phyloP scores from a whole-genome alignment of 1,139 yeast genomes.

The Suhomyces anneliseae region DNA sequence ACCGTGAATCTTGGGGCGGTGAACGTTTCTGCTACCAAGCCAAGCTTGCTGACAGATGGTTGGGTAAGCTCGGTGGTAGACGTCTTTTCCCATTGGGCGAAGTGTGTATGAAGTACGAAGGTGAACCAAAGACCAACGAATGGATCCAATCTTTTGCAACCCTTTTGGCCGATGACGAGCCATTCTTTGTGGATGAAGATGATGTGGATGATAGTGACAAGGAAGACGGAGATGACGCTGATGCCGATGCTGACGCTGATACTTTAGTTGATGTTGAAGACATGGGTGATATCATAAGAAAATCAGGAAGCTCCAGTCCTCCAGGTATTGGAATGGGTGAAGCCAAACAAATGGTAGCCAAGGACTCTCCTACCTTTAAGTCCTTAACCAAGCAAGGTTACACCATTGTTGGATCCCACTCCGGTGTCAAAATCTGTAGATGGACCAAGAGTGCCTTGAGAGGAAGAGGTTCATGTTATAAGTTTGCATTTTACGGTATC shows the following conservation, averaged over 20 bases:
- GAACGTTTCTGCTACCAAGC: conserved; percentile 89
- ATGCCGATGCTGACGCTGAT: conserved; percentile 38
- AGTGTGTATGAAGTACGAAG: conserved; percentile 74
- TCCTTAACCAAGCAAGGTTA: conserved; percentile 92
- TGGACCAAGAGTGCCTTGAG: conserved; percentile 96
- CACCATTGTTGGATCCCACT: conserved; percentile 89
- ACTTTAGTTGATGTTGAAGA: conserved; percentile 80
- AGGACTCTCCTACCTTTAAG: conserved; percentile 84
- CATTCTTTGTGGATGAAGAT: conserved; percentile 48
- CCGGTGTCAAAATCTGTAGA: conserved; percentile 92
- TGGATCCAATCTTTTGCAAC: conserved; percentile 66
- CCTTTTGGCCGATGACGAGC: conserved; percentile 66
- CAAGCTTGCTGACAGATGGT: conserved; percentile 65
- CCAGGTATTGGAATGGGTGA: conserved; percentile 24
- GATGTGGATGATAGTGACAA: conserved; percentile 41
- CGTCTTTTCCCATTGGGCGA: conserved; percentile 84
- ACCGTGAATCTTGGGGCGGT: conserved; percentile 76
- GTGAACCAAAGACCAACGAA: conserved; percentile 59
- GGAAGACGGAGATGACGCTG: conserved; percentile 48
- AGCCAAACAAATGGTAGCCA: conserved; percentile 83
- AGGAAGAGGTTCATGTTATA: conserved; percentile 93
- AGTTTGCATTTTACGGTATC: conserved; percentile 89
- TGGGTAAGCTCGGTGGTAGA: conserved; percentile 82
- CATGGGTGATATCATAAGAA: conserved; percentile 63
- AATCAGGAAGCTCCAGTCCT: conserved; percentile 21